A percentile compares a stretch with the other conserved stretches of the same genome.
These are phyloP conservation scores for Globisporangium okanoganense DNA, from an alignment of 352 stramenopile species.

Conservation along the genomic window DNA sequence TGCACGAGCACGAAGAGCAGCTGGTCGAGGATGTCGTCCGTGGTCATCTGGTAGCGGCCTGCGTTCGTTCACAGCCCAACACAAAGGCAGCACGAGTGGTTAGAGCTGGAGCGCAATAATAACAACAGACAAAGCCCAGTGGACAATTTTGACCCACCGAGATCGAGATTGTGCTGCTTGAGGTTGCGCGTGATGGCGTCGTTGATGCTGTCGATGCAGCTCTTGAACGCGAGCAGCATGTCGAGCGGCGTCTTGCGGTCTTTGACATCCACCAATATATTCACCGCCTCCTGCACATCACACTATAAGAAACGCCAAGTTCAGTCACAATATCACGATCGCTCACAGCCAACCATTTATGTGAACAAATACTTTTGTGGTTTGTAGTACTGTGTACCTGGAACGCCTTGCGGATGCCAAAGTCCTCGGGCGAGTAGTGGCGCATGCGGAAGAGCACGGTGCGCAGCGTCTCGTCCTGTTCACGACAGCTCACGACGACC, in stretches of 20 bases:
- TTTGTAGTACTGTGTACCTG: constrained; percentile 32
- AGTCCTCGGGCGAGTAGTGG: constrained; percentile 61
- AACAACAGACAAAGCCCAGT: background rate
- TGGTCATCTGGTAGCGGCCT: constrained; percentile 61
- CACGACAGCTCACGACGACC: constrained; percentile 38
- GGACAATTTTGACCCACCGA: constrained; percentile 27
- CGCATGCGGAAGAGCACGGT: constrained; percentile 46
- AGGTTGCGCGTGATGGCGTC: constrained; percentile 53
- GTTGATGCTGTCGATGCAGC: constrained; percentile 56
- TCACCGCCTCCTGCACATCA: constrained; percentile 33
- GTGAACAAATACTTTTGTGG: background rate
- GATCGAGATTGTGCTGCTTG: constrained; percentile 41
- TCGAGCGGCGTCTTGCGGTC: constrained; percentile 63
- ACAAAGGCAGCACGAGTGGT: background rate
- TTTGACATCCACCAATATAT: constrained; percentile 31
- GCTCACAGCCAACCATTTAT: background rate
- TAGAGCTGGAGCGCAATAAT: background rate
- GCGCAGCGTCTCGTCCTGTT: constrained; percentile 44
- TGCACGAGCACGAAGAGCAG: constrained; percentile 67
- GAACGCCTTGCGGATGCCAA: constrained; percentile 65
- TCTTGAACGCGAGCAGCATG: constrained; percentile 72
- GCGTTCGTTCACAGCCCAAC: background rate
- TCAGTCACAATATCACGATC: background rate
- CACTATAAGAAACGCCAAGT: constrained; percentile 22
- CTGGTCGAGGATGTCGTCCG: constrained; percentile 80